Base-by-base conservation (phyloP, 2,329 filamentous ascomycete species). In the Nemania sp. region DNA sequence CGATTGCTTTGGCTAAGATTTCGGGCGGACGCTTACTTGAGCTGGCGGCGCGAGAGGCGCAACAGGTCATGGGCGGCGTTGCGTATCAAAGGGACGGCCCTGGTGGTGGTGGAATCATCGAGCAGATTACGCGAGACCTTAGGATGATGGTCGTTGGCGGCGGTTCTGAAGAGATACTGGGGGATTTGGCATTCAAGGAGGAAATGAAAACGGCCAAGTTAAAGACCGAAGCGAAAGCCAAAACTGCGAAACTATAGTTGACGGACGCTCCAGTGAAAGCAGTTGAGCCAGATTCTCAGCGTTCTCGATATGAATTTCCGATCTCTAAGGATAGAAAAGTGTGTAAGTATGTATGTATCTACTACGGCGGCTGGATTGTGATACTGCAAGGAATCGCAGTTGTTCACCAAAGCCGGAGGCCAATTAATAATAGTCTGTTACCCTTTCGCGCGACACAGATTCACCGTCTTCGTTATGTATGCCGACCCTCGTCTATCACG, bases 101-200 rank as follows among this genome's bases (percentile, higher is more conserved):
- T 1, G 76, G 75, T 0, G 72, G 73, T 9, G 77, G 77, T 0
- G 74, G 73, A 2, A 65, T 69, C 3, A 67, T 80, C 15, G 77
- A 80, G 65, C 77, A 79, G 60, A 75, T 79, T 36, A 77, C 72
- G 50, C 66, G 77, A 0, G 77, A 80, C 62, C 64, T 80, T 28
- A 66, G 77, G 20, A 77, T 79, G 65, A 76, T 79, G 74, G 76
- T 77, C 5, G 70, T 79, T 0, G 76, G 77, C 5, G 77, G 77
- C n/a, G 77, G 77, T 0, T 77, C 75, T 41, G 77, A 80, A 56
- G 77, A 80, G 62, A 79, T 80, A 44, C 66, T 79, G 36, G 71
- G 71, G 0, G 76, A 80, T 56, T 49, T 79, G 48, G 74, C 75
- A 6, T 71, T 78, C 5, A 70, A 71, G 22, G 74, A 79, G 62